Conservation (phyloP, 129 eudicot species). For the Pseudognaphalium luteoalbum region DNA sequence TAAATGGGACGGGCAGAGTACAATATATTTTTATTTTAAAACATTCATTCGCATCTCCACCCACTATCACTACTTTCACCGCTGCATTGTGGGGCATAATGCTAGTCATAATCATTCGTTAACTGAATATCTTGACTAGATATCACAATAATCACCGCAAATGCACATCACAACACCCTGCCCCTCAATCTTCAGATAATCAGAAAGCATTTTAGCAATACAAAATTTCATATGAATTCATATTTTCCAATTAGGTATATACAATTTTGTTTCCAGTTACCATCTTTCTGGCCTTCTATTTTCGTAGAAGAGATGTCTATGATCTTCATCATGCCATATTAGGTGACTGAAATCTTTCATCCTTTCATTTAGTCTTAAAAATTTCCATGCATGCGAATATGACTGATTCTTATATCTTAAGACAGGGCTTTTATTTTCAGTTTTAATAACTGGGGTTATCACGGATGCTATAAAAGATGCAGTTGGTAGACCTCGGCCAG, state of each 20-base stretch:
- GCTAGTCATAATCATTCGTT: not conserved
- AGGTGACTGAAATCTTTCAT: constrained; percentile 45
- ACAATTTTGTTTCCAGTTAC: constrained; percentile 64
- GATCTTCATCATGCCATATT: constrained; percentile 92
- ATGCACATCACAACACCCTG: not conserved
- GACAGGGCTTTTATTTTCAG: constrained; percentile 70
- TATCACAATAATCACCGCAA: constrained; percentile 6
- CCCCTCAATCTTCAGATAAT: not conserved
- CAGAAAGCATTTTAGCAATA: not conserved
- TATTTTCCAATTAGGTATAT: constrained; percentile 47
- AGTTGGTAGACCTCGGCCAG: constrained; percentile 92
- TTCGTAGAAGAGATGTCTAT: constrained; percentile 71
- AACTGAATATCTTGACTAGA: not conserved
- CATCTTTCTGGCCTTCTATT: constrained; percentile 58
- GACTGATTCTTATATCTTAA: not conserved
- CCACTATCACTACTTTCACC: no score
- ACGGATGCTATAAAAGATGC: constrained; percentile 88
- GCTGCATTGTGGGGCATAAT: no score
- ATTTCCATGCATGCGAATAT: not conserved
- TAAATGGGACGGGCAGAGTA: no score
- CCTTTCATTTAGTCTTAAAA: not conserved
- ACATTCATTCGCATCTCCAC: no score
- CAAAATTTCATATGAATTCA: not conserved
- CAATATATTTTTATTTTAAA: no score
- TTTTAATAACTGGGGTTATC: constrained; percentile 69